phyloP scores from a whole-genome alignment of 2,329 filamentous ascomycete species.

The Botrytis squamosa region DNA sequence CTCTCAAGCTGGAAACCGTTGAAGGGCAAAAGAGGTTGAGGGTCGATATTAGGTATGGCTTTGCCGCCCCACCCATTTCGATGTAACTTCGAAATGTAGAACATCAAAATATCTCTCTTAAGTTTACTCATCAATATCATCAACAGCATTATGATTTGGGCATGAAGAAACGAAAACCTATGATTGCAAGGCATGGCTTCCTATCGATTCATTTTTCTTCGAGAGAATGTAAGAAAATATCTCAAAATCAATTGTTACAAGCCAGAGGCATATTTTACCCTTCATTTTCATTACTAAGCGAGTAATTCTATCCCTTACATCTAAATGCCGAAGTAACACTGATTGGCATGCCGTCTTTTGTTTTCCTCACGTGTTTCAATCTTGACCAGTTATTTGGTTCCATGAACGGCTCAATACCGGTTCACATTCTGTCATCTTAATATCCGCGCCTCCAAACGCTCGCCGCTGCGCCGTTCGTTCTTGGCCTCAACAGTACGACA shows the following conservation, averaged over 20 bases:
- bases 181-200: no score
- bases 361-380: neutral
- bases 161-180: fast-evolving
- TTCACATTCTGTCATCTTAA: neutral
- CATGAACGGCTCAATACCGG: neutral
- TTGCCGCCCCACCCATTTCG: neutral
- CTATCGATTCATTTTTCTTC: no score
- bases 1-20: neutral
- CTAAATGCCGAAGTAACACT: neutral
- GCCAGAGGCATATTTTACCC: neutral
- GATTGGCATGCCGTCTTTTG: neutral
- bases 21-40: neutral
- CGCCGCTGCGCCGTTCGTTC: neutral
- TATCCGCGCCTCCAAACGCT: neutral
- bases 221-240: no score
- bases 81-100: slow-evolving; percentile 1
- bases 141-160: neutral
- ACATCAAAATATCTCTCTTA: neutral
- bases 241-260: neutral
- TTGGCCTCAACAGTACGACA: neutral
- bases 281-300: slow-evolving; percentile 8
- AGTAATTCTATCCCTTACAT: neutral
- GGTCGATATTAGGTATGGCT: neutral
- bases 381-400: slow-evolving; percentile 1
- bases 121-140: neutral